These are phyloP conservation scores for Coemansia sp. DNA, from an alignment of 192 early-diverging fungal species.

Conservation along the genomic window DNA sequence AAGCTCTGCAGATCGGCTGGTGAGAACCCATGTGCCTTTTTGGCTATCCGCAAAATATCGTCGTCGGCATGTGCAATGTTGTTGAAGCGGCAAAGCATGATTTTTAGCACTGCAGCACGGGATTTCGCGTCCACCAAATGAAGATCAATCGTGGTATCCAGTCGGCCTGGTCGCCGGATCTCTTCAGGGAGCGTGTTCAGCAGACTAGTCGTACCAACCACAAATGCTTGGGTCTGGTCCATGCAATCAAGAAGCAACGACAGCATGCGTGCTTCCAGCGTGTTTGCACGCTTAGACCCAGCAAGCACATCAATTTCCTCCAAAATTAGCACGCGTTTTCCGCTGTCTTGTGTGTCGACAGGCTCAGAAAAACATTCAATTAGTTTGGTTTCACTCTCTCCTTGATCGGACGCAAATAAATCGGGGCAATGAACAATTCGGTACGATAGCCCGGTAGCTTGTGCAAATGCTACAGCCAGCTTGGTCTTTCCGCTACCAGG, in stretches of 20 bases:
- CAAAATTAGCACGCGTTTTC: slow-evolving; percentile 27
- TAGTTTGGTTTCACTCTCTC: slow-evolving; percentile 38
- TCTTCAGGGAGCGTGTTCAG: slow-evolving; percentile 28
- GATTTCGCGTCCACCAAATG: slow-evolving; percentile 29
- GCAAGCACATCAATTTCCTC: slow-evolving; percentile 50
- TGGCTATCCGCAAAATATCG: slow-evolving; percentile 23
- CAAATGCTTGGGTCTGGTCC: slow-evolving; percentile 29
- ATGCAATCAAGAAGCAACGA: slow-evolving; percentile 45
- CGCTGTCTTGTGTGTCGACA: neutral
- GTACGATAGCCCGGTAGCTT: slow-evolving; percentile 18
- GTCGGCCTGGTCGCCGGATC: slow-evolving; percentile 33
- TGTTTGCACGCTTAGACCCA: slow-evolving; percentile 26
- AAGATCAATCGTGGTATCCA: slow-evolving; percentile 28
- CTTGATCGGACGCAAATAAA: slow-evolving; percentile 45
- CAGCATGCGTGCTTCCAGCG: slow-evolving; percentile 46
- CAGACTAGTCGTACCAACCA: slow-evolving; percentile 39
- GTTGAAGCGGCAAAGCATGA: slow-evolving; percentile 43
- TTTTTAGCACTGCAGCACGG: slow-evolving; percentile 29
- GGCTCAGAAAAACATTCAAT: slow-evolving; percentile 23
- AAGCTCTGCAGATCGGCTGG: slow-evolving; percentile 76
- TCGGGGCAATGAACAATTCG: slow-evolving; percentile 43
- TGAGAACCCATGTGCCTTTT: slow-evolving; percentile 65
- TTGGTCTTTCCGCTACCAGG: slow-evolving; percentile 47
- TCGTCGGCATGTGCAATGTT: slow-evolving; percentile 15
- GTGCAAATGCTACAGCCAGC: slow-evolving; percentile 35